These are phyloP conservation scores for Kluyveromyces sp. DNA, from an alignment of 1,139 yeast species.

Conservation along the genomic window DNA sequence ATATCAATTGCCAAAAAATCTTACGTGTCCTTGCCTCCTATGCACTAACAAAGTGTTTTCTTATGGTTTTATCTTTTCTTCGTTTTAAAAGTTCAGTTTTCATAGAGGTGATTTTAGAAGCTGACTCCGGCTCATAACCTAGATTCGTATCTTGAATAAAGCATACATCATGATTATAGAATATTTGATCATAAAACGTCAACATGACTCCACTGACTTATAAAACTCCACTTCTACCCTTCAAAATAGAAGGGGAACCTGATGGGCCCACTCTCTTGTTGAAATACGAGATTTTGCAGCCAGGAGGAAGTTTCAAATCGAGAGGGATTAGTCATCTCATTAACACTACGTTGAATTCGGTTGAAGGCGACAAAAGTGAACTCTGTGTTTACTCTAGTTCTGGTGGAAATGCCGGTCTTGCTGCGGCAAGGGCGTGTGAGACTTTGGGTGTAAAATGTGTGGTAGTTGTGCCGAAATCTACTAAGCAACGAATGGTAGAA, in stretches of 20 bases:
- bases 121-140: no score
- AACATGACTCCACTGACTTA: not conserved
- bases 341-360: slow-evolving; percentile 9
- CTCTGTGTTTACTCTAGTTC: slow-evolving; percentile 49
- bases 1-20: no score
- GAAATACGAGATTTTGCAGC: slow-evolving; percentile 54
- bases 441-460: slow-evolving; percentile 41
- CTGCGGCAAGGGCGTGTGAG: slow-evolving; percentile 51
- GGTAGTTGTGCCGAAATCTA: slow-evolving; percentile 47
- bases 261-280: slow-evolving; percentile 32
- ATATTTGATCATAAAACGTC: no score
- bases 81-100: no score
- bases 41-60: no score
- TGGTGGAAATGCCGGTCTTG: slow-evolving; percentile 67
- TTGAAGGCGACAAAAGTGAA: slow-evolving; percentile 8
- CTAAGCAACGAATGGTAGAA: slow-evolving; percentile 32
- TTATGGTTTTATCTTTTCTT: no score
- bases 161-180: no score
- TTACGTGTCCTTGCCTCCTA: no score
- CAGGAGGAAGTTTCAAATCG: slow-evolving; percentile 58
- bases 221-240: slow-evolving; percentile 2
- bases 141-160: no score
- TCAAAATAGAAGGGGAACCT: not conserved
- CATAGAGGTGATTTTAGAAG: no score
- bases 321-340: slow-evolving; percentile 48